Conservation (phyloP, 805 yeast genomes). For the Nakazawaea ishiwadae region DNA sequence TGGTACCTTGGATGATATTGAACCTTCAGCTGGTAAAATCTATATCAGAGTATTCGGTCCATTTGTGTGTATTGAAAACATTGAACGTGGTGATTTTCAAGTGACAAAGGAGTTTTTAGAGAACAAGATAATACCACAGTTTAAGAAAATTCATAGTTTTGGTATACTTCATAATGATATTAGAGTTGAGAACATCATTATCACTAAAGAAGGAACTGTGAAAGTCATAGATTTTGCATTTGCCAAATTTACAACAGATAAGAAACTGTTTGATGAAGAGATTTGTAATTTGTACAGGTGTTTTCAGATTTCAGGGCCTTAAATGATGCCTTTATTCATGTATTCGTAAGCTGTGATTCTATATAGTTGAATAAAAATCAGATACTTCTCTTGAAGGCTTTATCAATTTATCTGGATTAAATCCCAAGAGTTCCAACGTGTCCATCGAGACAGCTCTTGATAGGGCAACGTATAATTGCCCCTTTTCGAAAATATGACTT, state of each 20-base stretch:
- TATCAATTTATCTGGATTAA: too few relatives aligned
- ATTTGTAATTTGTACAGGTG: too few relatives aligned
- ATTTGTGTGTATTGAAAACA: neutral
- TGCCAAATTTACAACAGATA: neutral
- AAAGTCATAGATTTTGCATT: too few relatives aligned
- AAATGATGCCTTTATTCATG: too few relatives aligned
- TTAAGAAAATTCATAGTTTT: neutral
- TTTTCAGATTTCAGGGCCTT: too few relatives aligned
- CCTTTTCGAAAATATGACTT: conserved; percentile 64
- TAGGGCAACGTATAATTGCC: conserved; percentile 60
- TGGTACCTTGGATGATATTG: too few relatives aligned
- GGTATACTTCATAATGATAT: neutral
- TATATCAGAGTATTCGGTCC: neutral
- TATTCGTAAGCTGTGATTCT: too few relatives aligned
- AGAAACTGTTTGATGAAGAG: too few relatives aligned
- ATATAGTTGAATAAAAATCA: too few relatives aligned
- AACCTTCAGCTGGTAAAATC: neutral
- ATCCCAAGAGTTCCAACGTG: conserved; percentile 44
- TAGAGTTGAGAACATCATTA: neutral
- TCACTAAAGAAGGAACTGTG: neutral
- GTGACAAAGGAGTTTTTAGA: neutral
- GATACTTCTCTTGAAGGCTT: too few relatives aligned
- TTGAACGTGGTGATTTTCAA: neutral
- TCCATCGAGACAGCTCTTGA: conserved; percentile 71
- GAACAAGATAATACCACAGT: neutral